A percentile compares a stretch with the other conserved stretches of the same genome.
phyloP scores from a whole-genome alignment of 306 rosid genomes.

The Glycine latifolia region DNA sequence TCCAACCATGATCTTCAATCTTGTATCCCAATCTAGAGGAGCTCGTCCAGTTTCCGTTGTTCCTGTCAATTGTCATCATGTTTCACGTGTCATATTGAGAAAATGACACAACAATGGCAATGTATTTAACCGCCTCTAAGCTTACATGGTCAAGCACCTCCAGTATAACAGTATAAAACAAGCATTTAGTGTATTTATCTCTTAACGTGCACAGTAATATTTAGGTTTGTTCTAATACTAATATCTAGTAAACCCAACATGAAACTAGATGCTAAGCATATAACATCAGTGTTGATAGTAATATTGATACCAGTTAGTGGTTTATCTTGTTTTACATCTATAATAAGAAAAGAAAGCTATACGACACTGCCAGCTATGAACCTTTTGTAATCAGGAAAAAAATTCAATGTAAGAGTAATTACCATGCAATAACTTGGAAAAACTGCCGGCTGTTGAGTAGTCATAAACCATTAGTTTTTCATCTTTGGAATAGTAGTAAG shows the following conservation, averaged over 20 bases:
- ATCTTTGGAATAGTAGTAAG: slow-evolving; percentile 84
- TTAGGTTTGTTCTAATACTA: slow-evolving; percentile 17
- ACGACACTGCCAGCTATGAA: neutral
- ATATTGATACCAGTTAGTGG: neutral
- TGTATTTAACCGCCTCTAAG: slow-evolving; percentile 7
- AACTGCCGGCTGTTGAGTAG: slow-evolving; percentile 63
- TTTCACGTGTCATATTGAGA: slow-evolving; percentile 32
- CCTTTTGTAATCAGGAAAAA: slow-evolving; percentile 19
- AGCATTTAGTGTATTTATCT: neutral
- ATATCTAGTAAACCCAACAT: neutral
- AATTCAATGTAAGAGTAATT: slow-evolving; percentile 36
- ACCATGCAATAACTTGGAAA: slow-evolving; percentile 75
- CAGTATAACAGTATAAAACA: neutral
- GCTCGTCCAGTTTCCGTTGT: slow-evolving; percentile 63
- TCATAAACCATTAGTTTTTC: slow-evolving; percentile 78
- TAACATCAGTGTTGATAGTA: neutral
- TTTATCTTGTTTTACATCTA: neutral
- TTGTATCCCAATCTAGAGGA: slow-evolving; percentile 81
- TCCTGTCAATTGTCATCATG: slow-evolving; percentile 59
- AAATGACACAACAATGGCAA: slow-evolving; percentile 5
- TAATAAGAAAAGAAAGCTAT: neutral
- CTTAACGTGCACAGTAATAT: neutral
- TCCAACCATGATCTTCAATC: slow-evolving; percentile 79
- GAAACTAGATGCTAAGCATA: slow-evolving; percentile 13
- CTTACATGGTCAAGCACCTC: slow-evolving; percentile 6